These are phyloP conservation scores for Quercus ilex DNA, from an alignment of 306 rosid genomes.

Conservation along the genomic window DNA sequence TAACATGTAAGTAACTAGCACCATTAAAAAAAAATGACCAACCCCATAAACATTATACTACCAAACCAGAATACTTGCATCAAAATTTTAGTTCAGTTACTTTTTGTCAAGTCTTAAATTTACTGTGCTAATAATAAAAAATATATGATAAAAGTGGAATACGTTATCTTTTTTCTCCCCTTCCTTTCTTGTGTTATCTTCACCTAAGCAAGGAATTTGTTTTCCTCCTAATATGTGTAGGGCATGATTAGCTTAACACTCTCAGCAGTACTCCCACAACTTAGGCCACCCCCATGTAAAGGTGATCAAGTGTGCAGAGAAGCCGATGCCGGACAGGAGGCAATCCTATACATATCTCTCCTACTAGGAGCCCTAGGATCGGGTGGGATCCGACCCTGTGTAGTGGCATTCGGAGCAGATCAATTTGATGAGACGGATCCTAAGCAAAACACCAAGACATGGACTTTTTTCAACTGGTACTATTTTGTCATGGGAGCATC, in stretches of 20 bases:
- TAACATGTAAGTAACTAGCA: too few relatives aligned
- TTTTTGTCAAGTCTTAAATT: too few relatives aligned
- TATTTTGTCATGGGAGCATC: constrained; percentile 86
- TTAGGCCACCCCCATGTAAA: constrained; percentile 76
- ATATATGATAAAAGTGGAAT: too few relatives aligned
- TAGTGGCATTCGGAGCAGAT: constrained; percentile 93
- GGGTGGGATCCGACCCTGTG: constrained; percentile 98
- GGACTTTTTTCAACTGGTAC: constrained; percentile 93
- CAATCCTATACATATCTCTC: constrained; percentile 53
- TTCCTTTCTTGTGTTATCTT: neutral
- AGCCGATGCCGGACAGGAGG: constrained; percentile 59
- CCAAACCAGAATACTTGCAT: too few relatives aligned
- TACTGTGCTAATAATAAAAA: too few relatives aligned
- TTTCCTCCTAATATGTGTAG: constrained; percentile 20
- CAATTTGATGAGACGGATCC: constrained; percentile 82
- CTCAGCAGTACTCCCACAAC: constrained; percentile 70
- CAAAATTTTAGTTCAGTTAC: too few relatives aligned
- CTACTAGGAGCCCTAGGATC: constrained; percentile 68
- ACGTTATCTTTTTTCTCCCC: neutral
- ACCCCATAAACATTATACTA: too few relatives aligned
- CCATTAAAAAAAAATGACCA: too few relatives aligned
- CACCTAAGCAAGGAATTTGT: constrained; percentile 15
- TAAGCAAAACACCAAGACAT: constrained; percentile 57
- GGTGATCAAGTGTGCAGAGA: constrained; percentile 52
- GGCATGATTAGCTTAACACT: constrained; percentile 75